Evolutionary conservation across 768 basidiomycete species (phyloP).

Genomic region (Auriscalpium microsporum): DNA sequence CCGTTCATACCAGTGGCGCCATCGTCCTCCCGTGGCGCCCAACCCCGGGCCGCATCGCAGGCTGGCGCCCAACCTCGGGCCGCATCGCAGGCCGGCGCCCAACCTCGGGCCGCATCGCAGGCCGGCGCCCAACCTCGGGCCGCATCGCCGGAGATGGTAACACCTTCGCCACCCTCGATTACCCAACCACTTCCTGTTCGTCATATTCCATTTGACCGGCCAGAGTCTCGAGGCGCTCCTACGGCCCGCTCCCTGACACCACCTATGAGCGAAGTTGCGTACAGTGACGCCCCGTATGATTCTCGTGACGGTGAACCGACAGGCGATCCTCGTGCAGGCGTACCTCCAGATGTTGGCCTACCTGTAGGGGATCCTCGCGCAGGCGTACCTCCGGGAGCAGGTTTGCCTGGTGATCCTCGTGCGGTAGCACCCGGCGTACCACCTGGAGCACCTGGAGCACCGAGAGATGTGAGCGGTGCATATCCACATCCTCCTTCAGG

Average conservation of each 20-base stretch:
- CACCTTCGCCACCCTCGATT: no score
- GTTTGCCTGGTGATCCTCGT: no score
- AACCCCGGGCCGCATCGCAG: background rate
- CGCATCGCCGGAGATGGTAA: background rate
- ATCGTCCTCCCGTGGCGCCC: background rate
- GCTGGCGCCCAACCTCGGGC: background rate
- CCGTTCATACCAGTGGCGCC: background rate
- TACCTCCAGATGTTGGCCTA: background rate
- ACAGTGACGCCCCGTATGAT: background rate
- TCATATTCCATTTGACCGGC: background rate
- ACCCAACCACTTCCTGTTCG: no score
- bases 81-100: background rate
- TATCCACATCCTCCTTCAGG: slow-evolving; percentile 11
- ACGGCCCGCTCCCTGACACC: no score
- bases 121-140: background rate
- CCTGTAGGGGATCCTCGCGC: background rate
- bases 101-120: background rate
- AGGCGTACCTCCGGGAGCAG: background rate
- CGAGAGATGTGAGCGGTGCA: background rate
- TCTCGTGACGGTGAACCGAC: background rate
- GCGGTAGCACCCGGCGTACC: no score
- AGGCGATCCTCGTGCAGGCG: background rate
- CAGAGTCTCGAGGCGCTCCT: no score
- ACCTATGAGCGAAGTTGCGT: no score
- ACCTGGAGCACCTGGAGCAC: no score